phyloP scores from a whole-genome alignment of 2,329 filamentous ascomycete genomes.

The Magnaporthiopsis poae region DNA sequence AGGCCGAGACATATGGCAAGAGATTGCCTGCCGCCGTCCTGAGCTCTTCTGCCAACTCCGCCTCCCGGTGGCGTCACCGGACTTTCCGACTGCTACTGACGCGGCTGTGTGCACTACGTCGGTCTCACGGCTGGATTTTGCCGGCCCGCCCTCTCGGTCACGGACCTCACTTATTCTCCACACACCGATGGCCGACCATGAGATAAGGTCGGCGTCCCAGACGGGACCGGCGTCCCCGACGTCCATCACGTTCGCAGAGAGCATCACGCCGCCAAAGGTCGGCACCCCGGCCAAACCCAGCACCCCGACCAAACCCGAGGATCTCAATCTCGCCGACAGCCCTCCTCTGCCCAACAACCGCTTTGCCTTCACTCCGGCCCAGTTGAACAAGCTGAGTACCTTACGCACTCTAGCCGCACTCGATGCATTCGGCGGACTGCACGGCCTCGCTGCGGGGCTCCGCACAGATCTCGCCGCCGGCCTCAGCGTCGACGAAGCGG shows the following conservation, averaged over 20 bases:
- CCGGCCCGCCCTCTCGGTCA: background rate
- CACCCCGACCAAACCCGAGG: background rate
- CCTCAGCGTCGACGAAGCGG: constrained; percentile 6
- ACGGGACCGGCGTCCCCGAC: constrained; percentile 2
- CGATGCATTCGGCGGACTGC: constrained; percentile 5
- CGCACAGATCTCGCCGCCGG: constrained; percentile 7
- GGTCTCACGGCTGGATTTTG: background rate
- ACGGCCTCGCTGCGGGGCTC: constrained; percentile 7
- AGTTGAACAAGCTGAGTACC: constrained; percentile 6
- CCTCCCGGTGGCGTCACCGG: background rate
- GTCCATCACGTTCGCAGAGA: background rate
- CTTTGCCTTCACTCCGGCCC: constrained; percentile 7
- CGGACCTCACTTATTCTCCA: background rate
- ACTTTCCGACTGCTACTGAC: no score
- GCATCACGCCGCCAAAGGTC: background rate
- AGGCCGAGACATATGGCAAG: background rate
- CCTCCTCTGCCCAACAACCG: constrained; percentile 7
- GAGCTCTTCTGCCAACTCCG: background rate
- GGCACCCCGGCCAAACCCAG: background rate
- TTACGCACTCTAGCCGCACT: constrained; percentile 4
- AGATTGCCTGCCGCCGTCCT: background rate
- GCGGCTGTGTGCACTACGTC: no score
- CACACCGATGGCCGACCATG: constrained; percentile 3
- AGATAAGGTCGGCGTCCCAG: background rate
- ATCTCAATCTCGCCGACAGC: constrained; percentile 2